These are phyloP conservation scores for Claviceps cyperi DNA, from an alignment of 2,329 filamentous ascomycete genomes.

Conservation along the genomic window DNA sequence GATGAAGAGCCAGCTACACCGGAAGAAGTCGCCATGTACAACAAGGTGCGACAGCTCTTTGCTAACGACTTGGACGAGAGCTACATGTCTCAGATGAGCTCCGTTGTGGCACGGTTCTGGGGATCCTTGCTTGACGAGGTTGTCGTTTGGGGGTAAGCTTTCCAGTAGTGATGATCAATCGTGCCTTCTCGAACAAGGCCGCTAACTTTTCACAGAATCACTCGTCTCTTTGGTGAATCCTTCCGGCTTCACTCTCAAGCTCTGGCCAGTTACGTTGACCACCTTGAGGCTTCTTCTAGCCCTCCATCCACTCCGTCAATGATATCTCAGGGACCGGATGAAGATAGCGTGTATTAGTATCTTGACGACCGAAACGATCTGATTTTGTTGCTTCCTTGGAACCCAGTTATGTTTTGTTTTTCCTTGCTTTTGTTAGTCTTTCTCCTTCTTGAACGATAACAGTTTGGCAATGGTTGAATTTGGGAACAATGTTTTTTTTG, in stretches of 20 bases:
- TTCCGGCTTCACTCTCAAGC: conserved; percentile 96
- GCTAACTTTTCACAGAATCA: conserved; percentile 45
- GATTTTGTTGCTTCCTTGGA: conserved; percentile 5
- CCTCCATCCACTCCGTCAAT: conserved; percentile 52
- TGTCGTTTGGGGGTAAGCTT: conserved; percentile 93
- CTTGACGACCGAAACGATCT: conserved; percentile 33
- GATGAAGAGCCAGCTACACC: conserved; percentile 82
- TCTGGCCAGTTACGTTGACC: conserved; percentile 86
- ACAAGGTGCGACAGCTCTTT: conserved; percentile 80
- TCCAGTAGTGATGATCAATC: neutral
- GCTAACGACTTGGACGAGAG: conserved; percentile 79
- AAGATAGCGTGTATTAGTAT: conserved; percentile 56
- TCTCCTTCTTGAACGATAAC: neutral
- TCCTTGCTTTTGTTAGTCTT: neutral
- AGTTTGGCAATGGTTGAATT: neutral
- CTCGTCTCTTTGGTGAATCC: conserved; percentile 92
- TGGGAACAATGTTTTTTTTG: conserved; percentile 9
- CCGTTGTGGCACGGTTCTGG: conserved; percentile 90
- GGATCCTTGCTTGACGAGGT: conserved; percentile 97
- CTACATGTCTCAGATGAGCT: conserved; percentile 74
- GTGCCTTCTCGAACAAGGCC: neutral
- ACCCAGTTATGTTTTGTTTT: neutral
- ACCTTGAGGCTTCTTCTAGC: conserved; percentile 54
- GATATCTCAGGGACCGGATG: conserved; percentile 56
- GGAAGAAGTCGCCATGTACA: conserved; percentile 79